Evolutionary conservation across 2,329 filamentous ascomycete species (phyloP).

Genomic region (Pseudocercospora eumusae): DNA sequence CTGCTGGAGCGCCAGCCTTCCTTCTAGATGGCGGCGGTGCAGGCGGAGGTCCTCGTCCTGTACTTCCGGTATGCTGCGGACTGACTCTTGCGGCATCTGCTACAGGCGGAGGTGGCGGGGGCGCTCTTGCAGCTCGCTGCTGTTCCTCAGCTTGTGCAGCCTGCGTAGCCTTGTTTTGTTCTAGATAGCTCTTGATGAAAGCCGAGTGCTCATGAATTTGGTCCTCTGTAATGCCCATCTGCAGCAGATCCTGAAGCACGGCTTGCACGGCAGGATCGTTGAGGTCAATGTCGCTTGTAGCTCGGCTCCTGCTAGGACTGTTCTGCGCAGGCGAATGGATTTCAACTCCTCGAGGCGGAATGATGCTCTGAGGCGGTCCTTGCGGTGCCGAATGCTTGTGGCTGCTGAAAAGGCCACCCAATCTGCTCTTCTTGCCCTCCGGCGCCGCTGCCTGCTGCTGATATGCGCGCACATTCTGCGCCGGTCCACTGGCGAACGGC

Average conservation of each 20-base stretch:
- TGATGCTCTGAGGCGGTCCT: slow-evolving; percentile 48
- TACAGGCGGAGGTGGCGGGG: slow-evolving; percentile 62
- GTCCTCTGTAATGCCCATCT: slow-evolving; percentile 68
- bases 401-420: slow-evolving; percentile 33
- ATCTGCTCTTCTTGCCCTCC: slow-evolving; percentile 25
- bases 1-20: slow-evolving; percentile 38
- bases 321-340: slow-evolving; percentile 41
- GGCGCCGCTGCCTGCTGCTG: slow-evolving; percentile 17
- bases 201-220: slow-evolving; percentile 67
- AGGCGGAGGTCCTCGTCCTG: slow-evolving; percentile 63
- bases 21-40: slow-evolving; percentile 53
- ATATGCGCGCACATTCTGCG: slow-evolving; percentile 23
- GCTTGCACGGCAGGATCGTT: slow-evolving; percentile 64
- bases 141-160: slow-evolving; percentile 49
- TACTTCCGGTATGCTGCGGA: slow-evolving; percentile 63
- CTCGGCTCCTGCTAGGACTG: slow-evolving; percentile 26
- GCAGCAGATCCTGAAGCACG: slow-evolving; percentile 61
- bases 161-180: slow-evolving; percentile 60
- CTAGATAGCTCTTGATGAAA: slow-evolving; percentile 68
- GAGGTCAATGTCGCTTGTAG: slow-evolving; percentile 57
- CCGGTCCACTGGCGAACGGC: slow-evolving; percentile 33
- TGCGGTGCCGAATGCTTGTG: slow-evolving; percentile 37
- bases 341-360: slow-evolving; percentile 48
- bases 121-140: slow-evolving; percentile 56
- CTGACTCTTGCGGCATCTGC: slow-evolving; percentile 49